Evolutionary conservation across 2,329 filamentous ascomycete species (phyloP), one percentile per base, ranked within the genome.

Genomic region (Elsinoe fawcettii): DNA sequence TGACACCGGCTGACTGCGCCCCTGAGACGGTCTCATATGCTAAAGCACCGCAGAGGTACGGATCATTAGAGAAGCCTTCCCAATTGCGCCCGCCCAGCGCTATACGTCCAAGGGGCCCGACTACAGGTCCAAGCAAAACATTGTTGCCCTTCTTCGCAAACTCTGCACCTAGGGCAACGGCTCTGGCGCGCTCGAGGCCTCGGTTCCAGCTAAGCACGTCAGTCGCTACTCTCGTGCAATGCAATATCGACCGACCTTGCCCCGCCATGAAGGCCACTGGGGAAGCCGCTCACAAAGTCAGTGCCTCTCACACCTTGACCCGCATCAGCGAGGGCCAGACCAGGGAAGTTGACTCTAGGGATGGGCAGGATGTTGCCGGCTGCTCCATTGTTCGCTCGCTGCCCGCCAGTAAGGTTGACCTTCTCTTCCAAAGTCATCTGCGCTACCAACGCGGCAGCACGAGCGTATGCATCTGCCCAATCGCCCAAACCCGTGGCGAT

Each of bases 371-470:
- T 64, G 65, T 8, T 60, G 55, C 68, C 67, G 69, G 70, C 57
- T 70, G 68, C 53, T 66, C 64, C 14, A 66, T 59, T 4, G n/a
- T n/a, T n/a, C n/a, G n/a, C n/a, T n/a, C n/a, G n/a, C n/a, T n/a
- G n/a, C n/a, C n/a, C n/a, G n/a, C n/a, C n/a, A n/a, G n/a, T n/a
- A n/a, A n/a, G n/a, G n/a, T n/a, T n/a, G n/a, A n/a, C n/a, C n/a
- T n/a, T n/a, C n/a, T n/a, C n/a, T n/a, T n/a, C n/a, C n/a, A n/a
- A n/a, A n/a, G 63, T 67, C 68, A 71, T 70, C 68, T 90, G 84
- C 7, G 86, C 86, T 44, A 96, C 90, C 66, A 96, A 92, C 2
- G 78, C 81, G 63, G 81, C 82, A 1, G 91, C 91, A 70, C 87
- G 85, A 18, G 73, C 74, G 64, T 95, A 91, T 37, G 90, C 89